phyloP scores from a whole-genome alignment of 768 basidiomycete species.

The Rhizopogon salebrosus region DNA sequence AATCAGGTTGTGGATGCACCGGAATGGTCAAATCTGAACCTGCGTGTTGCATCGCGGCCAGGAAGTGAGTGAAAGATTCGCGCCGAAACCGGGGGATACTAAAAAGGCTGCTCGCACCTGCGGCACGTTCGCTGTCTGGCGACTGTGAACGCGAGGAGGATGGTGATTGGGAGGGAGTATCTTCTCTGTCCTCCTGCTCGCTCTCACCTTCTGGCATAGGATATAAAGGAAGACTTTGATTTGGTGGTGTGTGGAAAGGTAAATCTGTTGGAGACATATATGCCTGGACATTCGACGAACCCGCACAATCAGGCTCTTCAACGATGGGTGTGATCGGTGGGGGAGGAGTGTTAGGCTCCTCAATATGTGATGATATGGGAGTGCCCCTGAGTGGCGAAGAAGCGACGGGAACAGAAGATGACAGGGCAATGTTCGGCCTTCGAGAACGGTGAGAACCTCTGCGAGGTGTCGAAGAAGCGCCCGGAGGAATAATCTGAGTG shows the following conservation, averaged over 20 bases:
- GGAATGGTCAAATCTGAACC: conserved; percentile 65
- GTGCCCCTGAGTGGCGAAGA: conserved; percentile 66
- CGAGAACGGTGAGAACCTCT: conserved; percentile 56
- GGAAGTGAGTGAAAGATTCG: conserved; percentile 64
- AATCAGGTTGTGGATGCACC: conserved; percentile 76
- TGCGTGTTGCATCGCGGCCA: conserved; percentile 52
- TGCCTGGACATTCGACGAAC: conserved; percentile 44
- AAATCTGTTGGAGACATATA: conserved; percentile 62
- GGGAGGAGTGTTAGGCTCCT: conserved; percentile 47
- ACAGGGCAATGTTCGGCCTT: conserved; percentile 41
- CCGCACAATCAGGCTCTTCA: conserved; percentile 52
- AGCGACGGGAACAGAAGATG: conserved; percentile 33
- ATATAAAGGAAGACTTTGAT: conserved; percentile 44
- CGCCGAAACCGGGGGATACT: conserved; percentile 63
- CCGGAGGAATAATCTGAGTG: conserved; percentile 36
- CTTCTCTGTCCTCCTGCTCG: conserved; percentile 19
- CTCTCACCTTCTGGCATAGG: conserved; percentile 18
- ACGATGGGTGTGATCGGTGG: conserved; percentile 78
- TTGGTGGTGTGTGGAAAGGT: conserved; percentile 52
- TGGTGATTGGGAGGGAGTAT: conserved; percentile 15
- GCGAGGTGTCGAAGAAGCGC: conserved; percentile 37
- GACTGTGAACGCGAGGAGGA: conserved; percentile 54
- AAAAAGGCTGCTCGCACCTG: conserved; percentile 85
- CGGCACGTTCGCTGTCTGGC: conserved; percentile 43
- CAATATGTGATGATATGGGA: conserved; percentile 34